A percentile compares a stretch with the other conserved stretches of the same genome.
These are phyloP conservation scores for Chamaenerion angustifolium DNA, from an alignment of 345 rosid genomes.

Conservation along the genomic window DNA sequence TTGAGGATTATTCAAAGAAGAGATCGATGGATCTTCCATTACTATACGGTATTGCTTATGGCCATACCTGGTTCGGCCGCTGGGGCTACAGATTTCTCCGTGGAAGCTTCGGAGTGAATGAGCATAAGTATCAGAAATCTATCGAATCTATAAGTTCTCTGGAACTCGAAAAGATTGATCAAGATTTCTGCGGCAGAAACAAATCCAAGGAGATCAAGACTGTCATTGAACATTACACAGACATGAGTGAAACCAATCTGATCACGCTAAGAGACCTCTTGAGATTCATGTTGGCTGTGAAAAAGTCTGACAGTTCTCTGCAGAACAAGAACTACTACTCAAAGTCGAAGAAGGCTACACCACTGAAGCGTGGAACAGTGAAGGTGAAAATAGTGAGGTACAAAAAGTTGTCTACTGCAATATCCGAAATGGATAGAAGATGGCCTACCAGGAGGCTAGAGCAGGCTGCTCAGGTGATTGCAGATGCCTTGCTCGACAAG, in stretches of 20 bases:
- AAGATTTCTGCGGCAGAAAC: constrained; percentile 23
- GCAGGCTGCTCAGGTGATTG: constrained; percentile 71
- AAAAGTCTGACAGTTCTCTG: constrained; percentile 18
- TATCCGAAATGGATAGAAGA: constrained; percentile 50
- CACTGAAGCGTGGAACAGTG: too few species aligned
- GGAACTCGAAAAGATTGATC: constrained; percentile 33
- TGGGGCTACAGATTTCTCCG: constrained; percentile 72
- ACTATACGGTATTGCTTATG: constrained; percentile 70
- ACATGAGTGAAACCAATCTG: constrained; percentile 46
- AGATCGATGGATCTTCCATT: constrained; percentile 61
- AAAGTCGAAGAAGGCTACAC: constrained; percentile 17
- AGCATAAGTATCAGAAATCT: constrained; percentile 43
- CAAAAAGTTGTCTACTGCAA: constrained; percentile 27
- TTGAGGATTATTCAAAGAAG: constrained; percentile 62
- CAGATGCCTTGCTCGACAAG: constrained; percentile 40
- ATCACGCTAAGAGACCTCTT: constrained; percentile 57
- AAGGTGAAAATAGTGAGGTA: constrained; percentile 28
- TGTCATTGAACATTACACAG: constrained; percentile 38
- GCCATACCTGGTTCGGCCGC: constrained; percentile 79
- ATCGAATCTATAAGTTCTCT: constrained; percentile 50
- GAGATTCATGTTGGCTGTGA: constrained; percentile 54
- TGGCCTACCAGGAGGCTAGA: constrained; percentile 76
- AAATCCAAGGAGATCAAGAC: constrained; percentile 24
- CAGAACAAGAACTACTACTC: constrained; percentile 10
- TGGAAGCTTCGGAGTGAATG: constrained; percentile 69